These are phyloP conservation scores for Aspergillus novofumigatus DNA, from an alignment of 2,329 filamentous ascomycete genomes.

Conservation along the genomic window DNA sequence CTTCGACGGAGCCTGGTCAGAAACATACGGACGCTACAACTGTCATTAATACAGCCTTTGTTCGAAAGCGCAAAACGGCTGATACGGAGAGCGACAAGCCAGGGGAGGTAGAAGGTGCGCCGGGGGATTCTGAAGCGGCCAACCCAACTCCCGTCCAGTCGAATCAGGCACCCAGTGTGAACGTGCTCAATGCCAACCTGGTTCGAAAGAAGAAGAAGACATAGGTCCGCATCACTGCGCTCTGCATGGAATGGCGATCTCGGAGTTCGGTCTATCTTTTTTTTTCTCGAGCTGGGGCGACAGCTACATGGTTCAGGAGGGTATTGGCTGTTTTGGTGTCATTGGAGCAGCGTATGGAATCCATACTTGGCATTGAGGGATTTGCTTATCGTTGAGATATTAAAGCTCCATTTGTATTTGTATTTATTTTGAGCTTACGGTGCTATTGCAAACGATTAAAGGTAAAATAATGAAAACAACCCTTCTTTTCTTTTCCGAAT, in stretches of 20 bases:
- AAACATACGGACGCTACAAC: conserved; percentile 17
- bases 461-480: neutral
- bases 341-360: neutral
- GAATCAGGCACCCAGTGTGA: conserved; percentile 22
- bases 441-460: neutral
- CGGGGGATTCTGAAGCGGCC: conserved; percentile 2
- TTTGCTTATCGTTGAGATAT: neutral
- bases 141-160: conserved; percentile 3
- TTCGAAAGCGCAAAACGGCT: conserved; percentile 39
- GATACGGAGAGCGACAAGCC: conserved; percentile 12
- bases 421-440: neutral
- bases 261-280: neutral
- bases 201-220: conserved; percentile 42
- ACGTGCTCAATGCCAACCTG: conserved; percentile 36
- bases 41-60: conserved; percentile 26
- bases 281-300: neutral
- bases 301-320: neutral
- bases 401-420: neutral
- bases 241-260: conserved; percentile 3
- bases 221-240: conserved; percentile 8
- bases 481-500: neutral
- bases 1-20: conserved; percentile 8
- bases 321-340: neutral
- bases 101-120: neutral
- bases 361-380: neutral